Evolutionary conservation across 2,329 filamentous ascomycete genomes (phyloP).

Genomic region (Rugonectria rugulosa): DNA sequence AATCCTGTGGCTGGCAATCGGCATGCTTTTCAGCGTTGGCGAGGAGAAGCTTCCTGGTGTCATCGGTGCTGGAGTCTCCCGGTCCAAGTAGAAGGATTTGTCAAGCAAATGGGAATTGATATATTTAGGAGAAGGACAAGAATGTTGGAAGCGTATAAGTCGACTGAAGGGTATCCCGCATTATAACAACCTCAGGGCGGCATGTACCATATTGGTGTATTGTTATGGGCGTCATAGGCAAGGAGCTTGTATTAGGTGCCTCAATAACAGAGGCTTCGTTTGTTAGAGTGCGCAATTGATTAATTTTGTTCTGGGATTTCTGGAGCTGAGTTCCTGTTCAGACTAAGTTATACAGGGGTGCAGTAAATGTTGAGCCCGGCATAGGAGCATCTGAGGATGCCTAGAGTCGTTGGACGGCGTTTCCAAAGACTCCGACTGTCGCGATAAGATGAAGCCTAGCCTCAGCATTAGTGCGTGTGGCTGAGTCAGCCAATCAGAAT

Average conservation of each 20-base stretch:
- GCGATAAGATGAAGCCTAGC: not conserved
- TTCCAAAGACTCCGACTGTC: slow-evolving; percentile 24
- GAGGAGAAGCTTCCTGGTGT: slow-evolving; percentile 90
- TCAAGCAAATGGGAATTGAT: not conserved
- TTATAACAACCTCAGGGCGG: slow-evolving; percentile 32
- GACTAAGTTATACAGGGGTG: too few species aligned
- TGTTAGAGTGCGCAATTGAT: slow-evolving; percentile 37
- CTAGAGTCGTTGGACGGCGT: slow-evolving; percentile 11
- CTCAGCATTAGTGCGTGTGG: slow-evolving; percentile 17
- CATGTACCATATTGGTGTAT: slow-evolving; percentile 43
- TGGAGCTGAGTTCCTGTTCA: not conserved
- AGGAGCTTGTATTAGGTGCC: slow-evolving; percentile 40
- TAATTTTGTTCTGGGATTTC: slow-evolving; percentile 11
- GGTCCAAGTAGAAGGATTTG: slow-evolving; percentile 61
- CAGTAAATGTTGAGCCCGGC: not conserved
- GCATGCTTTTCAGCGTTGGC: slow-evolving; percentile 83
- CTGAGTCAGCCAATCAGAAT: slow-evolving; percentile 21
- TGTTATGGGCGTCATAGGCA: slow-evolving; percentile 42
- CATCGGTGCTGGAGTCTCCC: slow-evolving; percentile 91
- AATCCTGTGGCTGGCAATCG: slow-evolving; percentile 74
- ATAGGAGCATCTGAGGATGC: not conserved
- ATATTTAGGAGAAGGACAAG: slow-evolving; percentile 21
- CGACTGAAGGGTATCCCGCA: slow-evolving; percentile 28
- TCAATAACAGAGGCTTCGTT: slow-evolving; percentile 36
- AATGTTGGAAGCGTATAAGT: slow-evolving; percentile 34